Evolutionary conservation across 345 rosid genomes (phyloP), one percentile per base, ranked within the genome.

Genomic region (Camelina laxa): DNA sequence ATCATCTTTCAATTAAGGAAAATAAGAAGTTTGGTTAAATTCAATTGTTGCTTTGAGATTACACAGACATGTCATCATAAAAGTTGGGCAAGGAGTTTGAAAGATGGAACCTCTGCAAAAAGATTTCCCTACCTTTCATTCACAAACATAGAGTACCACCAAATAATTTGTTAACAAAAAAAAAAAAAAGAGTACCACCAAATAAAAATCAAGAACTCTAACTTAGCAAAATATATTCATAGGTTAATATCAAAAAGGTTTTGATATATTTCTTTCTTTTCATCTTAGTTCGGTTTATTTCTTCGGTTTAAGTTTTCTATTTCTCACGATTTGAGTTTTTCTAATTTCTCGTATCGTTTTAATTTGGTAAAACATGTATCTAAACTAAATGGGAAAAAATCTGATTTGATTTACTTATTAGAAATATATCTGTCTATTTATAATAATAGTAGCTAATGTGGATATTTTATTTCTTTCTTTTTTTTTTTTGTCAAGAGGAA

Each of bases 11-110:
- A 49, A 10, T 22, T 24, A n/a, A 27, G 4, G 30, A 27, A 39
- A 35, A 22, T 21, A 13, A 24, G 49, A 55, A 24, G 72, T 70
- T 41, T 70, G 75, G 53, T 56, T 56, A 48, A 64, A 57, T 70
- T 47, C 35, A 56, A 41, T 48, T 77, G 72, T 65, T 70, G 76
- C 76, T 70, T 76, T 56, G 55, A 76, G 38, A 66, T 38, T 30
- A 70, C 45, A 76, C 57, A n/a, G 13, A 42, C n/a, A 36, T 70
- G 48, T 70, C 54, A 65, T 71, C 62, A 65, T 65, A 57, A 70
- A 56, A 57, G 80, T 62, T 76, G 65, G 53, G 44, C 59, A 69
- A 22, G 0, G 35, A 76, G 60, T 69, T 76, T 69, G 80, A 76
- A 75, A 62, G 49, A 60, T 53, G 47, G 50, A 70, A 60, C 69